Evolutionary conservation across 192 early-diverging fungal genomes (phyloP).

Genomic region (Podila epicladia): DNA sequence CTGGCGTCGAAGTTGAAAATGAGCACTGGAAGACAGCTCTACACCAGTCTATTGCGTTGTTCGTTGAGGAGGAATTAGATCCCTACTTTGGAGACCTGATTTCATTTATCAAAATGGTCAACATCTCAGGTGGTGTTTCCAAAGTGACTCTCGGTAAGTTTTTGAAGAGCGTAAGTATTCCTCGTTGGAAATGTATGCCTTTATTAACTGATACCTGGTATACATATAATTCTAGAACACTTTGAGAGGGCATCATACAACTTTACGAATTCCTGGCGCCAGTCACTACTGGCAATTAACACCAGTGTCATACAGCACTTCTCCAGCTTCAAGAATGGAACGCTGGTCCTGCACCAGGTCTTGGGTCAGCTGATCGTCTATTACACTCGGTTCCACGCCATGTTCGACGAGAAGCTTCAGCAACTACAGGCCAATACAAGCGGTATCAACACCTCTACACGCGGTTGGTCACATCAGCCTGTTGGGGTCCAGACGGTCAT

Average conservation of each 20-base stretch:
- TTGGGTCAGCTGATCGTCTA: constrained; percentile 91
- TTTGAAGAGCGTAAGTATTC: background rate
- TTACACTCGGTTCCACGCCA: constrained; percentile 88
- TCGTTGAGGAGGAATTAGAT: constrained; percentile 90
- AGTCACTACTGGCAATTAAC: constrained; percentile 80
- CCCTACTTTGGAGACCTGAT: constrained; percentile 84
- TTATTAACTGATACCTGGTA: background rate
- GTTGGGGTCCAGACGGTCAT: constrained; percentile 93
- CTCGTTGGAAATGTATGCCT: background rate
- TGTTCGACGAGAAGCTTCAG: constrained; percentile 79
- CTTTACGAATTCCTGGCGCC: constrained; percentile 87
- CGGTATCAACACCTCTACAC: constrained; percentile 12
- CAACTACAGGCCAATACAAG: constrained; percentile 49
- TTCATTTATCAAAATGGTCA: constrained; percentile 78
- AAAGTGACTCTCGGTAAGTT: constrained; percentile 59
- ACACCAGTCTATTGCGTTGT: constrained; percentile 74
- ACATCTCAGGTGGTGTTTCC: constrained; percentile 68
- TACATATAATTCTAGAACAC: constrained; percentile 48
- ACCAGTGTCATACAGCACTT: constrained; percentile 90
- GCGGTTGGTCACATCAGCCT: constrained; percentile 66
- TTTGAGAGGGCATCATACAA: constrained; percentile 74
- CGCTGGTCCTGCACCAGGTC: constrained; percentile 88
- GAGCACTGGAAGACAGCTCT: constrained; percentile 70
- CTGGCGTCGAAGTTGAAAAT: constrained; percentile 56
- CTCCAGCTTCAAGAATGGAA: constrained; percentile 96